Conservation (phyloP, 176 grass and related monocot genomes). For the Eleusine coracana region DNA sequence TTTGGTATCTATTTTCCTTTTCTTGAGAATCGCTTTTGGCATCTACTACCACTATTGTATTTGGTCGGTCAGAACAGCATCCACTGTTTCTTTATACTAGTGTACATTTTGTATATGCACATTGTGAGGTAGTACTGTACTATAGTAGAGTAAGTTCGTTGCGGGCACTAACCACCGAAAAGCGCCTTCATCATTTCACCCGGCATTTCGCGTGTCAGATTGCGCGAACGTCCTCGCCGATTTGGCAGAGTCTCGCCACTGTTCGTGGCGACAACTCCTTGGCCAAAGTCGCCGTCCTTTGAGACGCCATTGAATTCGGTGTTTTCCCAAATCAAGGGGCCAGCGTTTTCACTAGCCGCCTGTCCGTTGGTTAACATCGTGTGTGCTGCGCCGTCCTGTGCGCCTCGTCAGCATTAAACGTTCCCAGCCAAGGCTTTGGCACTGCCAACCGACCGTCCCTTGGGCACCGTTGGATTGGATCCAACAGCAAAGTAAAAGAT, state of each 20-base stretch:
- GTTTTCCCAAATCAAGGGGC: not conserved
- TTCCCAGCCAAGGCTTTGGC: not conserved
- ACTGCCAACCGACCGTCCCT: not conserved
- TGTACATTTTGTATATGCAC: not conserved
- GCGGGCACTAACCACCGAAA: constrained; percentile 21
- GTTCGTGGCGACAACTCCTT: constrained; percentile 12
- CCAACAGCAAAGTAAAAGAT: constrained; percentile 4
- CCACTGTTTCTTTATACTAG: not conserved
- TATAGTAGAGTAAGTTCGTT: not conserved
- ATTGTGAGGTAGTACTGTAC: no score
- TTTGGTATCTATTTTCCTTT: not conserved
- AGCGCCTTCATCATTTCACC: not conserved
- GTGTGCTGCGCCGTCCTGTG: not conserved
- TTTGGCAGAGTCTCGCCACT: not conserved
- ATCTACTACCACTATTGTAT: no score
- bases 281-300: constrained; percentile 19
- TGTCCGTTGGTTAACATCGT: not conserved
- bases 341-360: not conserved
- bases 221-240: not conserved
- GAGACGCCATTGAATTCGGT: not conserved
- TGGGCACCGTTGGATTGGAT: constrained; percentile 21
- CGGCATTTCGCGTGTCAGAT: not conserved
- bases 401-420: not conserved
- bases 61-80: not conserved
- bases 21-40: no score